Evolutionary conservation across 768 basidiomycete genomes (phyloP), one percentile per base, ranked within the genome.

Genomic region (Mycena rebaudengoi): DNA sequence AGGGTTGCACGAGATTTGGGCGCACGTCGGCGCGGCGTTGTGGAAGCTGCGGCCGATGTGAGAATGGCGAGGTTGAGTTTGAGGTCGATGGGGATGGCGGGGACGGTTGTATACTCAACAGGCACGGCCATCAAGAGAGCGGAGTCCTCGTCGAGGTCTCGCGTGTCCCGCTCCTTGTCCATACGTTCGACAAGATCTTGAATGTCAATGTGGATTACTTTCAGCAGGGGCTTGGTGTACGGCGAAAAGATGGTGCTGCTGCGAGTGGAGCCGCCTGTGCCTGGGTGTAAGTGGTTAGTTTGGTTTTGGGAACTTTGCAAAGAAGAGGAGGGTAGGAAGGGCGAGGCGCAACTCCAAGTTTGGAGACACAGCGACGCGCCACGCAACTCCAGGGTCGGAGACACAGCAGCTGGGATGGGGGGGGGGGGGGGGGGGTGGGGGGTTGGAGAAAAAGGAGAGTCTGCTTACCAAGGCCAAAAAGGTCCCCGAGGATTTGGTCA

Each of bases 331-430:
- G 16, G 43, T 20, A 8, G 20, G 7, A 7, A 11, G 4, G n/a
- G 21, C 14, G 23, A 20, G 16, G 10, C 7, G 43, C 16, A 8
- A 6, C 30, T 3, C 29, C 48, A 29, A 32, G n/a, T 32, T 25
- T 25, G 23, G 21, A 20, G 43, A 10, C 48, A 49, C n/a, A n/a
- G n/a, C n/a, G n/a, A n/a, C n/a, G n/a, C n/a, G n/a, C n/a, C n/a
- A 20, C 33, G 21, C 50, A 51, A 25, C 33, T 51, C 50, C 50
- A 51, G 50, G 50, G 50, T 51, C 33, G 50, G 50, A 51, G 26
- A 35, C 50, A 37, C 20, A n/a, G n/a, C n/a, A n/a, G n/a, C n/a
- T n/a, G n/a, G n/a, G n/a, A n/a, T n/a, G n/a, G n/a, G n/a, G n/a
- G n/a, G n/a, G n/a, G n/a, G n/a, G n/a, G n/a, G n/a, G n/a, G n/a